These are phyloP conservation scores for Phaeolepiota aurea DNA, from an alignment of 768 basidiomycete genomes.

Conservation along the genomic window DNA sequence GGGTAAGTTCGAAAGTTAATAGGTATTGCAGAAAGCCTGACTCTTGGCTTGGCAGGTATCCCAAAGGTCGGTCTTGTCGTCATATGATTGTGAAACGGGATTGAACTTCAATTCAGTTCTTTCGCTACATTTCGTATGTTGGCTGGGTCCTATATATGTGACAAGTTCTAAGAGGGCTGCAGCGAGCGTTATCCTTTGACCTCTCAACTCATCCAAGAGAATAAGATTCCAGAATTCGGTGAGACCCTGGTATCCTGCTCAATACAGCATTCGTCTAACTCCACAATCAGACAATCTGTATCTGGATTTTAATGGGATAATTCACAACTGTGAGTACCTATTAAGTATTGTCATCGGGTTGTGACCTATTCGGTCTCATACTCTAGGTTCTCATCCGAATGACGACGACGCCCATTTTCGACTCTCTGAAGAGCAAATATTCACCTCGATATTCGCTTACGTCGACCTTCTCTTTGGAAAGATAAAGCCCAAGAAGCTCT, in stretches of 20 bases:
- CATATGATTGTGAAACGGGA: not conserved
- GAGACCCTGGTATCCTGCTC: constrained; percentile 11
- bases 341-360: constrained; percentile 1
- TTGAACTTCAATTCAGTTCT: constrained; percentile 53
- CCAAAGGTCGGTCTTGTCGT: constrained; percentile 44
- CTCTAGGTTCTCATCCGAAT: constrained; percentile 84
- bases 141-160: not conserved
- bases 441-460: constrained; percentile 93
- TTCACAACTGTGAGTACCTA: constrained; percentile 71
- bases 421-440: constrained; percentile 94
- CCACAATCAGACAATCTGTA: constrained; percentile 74
- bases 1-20: constrained; percentile 13
- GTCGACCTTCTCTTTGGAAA: constrained; percentile 95
- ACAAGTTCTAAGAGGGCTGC: constrained; percentile 1
- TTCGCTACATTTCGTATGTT: constrained; percentile 89
- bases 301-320: constrained; percentile 91
- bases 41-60: constrained; percentile 34
- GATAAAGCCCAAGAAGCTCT: constrained; percentile 95
- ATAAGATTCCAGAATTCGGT: constrained; percentile 99
- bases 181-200: constrained; percentile 98
- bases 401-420: constrained; percentile 95
- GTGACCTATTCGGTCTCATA: not conserved
- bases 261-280: not conserved
- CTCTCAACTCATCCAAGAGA: constrained; percentile 95
- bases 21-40: too few species aligned